phyloP scores from a whole-genome alignment of 345 rosid species.

The Clarkia xantiana region DNA sequence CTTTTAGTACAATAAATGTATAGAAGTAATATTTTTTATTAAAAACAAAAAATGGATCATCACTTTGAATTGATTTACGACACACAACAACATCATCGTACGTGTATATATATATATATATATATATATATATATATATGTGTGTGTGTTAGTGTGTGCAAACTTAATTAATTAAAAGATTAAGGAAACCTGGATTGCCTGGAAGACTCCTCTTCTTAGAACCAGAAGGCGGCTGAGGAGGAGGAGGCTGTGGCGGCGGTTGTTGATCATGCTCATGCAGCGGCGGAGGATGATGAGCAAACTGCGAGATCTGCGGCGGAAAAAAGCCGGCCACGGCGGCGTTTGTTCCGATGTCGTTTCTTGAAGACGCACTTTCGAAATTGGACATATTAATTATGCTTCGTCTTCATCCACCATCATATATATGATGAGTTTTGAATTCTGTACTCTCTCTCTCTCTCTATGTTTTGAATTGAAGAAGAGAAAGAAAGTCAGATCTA shows the following conservation, averaged over 20 bases:
- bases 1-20: too few species aligned
- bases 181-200: slow-evolving; percentile 37
- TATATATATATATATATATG: too few species aligned
- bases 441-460: background rate
- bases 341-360: slow-evolving; percentile 19
- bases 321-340: slow-evolving; percentile 7
- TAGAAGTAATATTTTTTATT: too few species aligned
- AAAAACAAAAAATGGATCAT: too few species aligned
- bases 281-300: slow-evolving; percentile 23
- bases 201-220: slow-evolving; percentile 48
- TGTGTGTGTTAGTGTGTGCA: too few species aligned
- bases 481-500: background rate
- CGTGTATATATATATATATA: too few species aligned
- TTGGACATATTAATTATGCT: slow-evolving; percentile 42
- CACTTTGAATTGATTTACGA: too few species aligned
- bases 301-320: too few species aligned
- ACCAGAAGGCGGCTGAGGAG: slow-evolving; percentile 13
- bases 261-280: too few species aligned
- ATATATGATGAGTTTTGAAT: too few species aligned
- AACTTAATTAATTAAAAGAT: background rate
- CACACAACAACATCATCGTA: too few species aligned
- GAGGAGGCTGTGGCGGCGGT: too few species aligned
- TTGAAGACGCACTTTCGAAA: slow-evolving; percentile 43
- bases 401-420: slow-evolving; percentile 10
- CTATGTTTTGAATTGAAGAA: background rate